Conservation (phyloP, 1,284 basidiomycete species). For the Fistulina hepatica region DNA sequence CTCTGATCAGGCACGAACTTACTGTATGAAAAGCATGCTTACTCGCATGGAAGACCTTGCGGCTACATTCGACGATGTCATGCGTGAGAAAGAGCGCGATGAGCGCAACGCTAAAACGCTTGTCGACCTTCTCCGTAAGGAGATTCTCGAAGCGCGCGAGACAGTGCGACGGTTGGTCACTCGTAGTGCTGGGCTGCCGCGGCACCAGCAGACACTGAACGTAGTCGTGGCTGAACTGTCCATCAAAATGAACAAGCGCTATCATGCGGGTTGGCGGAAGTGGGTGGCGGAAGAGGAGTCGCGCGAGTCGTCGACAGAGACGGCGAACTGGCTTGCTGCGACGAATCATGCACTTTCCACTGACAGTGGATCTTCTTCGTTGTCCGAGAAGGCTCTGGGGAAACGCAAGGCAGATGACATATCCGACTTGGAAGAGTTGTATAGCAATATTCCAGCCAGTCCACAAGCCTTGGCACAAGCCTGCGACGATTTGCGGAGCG, state of each 20-base stretch:
- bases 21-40: constrained; percentile 77
- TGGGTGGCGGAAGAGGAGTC: constrained; percentile 83
- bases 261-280: constrained; percentile 81
- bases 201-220: constrained; percentile 48
- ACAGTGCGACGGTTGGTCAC: constrained; percentile 60
- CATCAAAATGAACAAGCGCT: constrained; percentile 69
- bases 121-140: constrained; percentile 79
- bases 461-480: constrained; percentile 45
- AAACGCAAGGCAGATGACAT: constrained; percentile 55
- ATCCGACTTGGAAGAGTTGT: constrained; percentile 48
- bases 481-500: constrained; percentile 52
- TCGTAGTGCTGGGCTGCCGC: constrained; percentile 61
- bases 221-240: constrained; percentile 60
- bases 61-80: constrained; percentile 87
- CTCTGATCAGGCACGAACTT: constrained; percentile 80
- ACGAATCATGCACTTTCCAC: too few relatives aligned
- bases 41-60: constrained; percentile 85
- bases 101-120: constrained; percentile 84
- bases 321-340: too few relatives aligned
- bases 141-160: constrained; percentile 83
- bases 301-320: constrained; percentile 38
- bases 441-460: constrained; percentile 46
- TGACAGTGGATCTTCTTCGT: constrained; percentile 14
- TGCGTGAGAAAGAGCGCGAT: constrained; percentile 87
- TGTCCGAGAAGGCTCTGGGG: constrained; percentile 27